A percentile compares a stretch with the other conserved stretches of the same genome.
Conservation (phyloP, 2,329 filamentous ascomycete genomes). For the Hypoxylon sp. region DNA sequence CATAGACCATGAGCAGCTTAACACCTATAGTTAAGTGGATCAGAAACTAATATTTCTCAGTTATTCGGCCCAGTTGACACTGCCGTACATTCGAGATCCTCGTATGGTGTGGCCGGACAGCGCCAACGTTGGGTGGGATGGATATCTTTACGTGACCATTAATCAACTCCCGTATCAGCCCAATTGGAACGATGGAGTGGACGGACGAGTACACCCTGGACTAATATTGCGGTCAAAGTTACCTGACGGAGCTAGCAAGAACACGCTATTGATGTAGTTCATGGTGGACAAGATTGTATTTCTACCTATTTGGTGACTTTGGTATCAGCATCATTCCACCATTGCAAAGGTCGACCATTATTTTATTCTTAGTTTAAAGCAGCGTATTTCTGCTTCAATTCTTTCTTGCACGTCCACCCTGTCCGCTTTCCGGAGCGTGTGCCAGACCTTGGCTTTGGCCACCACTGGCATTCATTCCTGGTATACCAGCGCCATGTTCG, state of each 20-base stretch:
- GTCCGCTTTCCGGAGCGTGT: slow-evolving; percentile 57
- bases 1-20: not conserved
- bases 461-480: slow-evolving; percentile 58
- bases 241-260: slow-evolving; percentile 57
- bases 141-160: slow-evolving; percentile 63
- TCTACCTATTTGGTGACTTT: not conserved
- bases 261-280: slow-evolving; percentile 44
- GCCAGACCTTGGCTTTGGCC: slow-evolving; percentile 60
- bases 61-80: slow-evolving; percentile 53
- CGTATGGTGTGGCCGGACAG: slow-evolving; percentile 61
- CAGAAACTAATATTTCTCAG: slow-evolving; percentile 24
- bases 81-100: slow-evolving; percentile 57
- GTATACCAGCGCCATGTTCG: slow-evolving; percentile 60
- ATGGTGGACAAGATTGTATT: not conserved
- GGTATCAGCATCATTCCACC: not conserved
- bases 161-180: slow-evolving; percentile 64
- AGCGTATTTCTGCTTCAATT: slow-evolving; percentile 4
- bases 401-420: slow-evolving; percentile 52
- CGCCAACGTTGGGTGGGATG: slow-evolving; percentile 57
- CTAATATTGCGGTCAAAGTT: slow-evolving; percentile 60
- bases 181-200: slow-evolving; percentile 61
- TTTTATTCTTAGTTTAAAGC: not conserved
- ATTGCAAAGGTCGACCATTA: not conserved
- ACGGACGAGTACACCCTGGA: slow-evolving; percentile 58
- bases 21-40: not conserved